A percentile compares a stretch with the other conserved stretches of the same genome.
phyloP scores from a whole-genome alignment of 2,329 filamentous ascomycete genomes.

The Lecanicillium sp. region DNA sequence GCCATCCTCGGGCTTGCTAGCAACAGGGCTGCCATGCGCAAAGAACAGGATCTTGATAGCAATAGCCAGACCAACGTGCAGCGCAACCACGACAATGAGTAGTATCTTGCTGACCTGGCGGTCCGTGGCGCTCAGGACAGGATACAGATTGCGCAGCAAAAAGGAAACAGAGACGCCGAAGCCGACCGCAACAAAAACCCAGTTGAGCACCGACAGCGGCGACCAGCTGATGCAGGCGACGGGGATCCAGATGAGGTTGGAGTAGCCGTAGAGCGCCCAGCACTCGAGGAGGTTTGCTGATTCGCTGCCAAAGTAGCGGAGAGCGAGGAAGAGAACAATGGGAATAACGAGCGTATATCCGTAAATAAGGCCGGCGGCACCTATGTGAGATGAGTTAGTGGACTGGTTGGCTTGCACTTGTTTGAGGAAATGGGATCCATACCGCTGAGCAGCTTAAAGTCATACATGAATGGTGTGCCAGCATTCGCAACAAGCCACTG shows the following conservation, averaged over 20 bases:
- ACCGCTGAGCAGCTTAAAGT: constrained; percentile 84
- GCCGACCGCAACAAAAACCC: constrained; percentile 82
- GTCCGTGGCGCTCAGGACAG: constrained; percentile 87
- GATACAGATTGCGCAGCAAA: constrained; percentile 78
- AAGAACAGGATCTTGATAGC: constrained; percentile 98
- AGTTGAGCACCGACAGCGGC: constrained; percentile 79
- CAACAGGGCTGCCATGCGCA: constrained; percentile 57
- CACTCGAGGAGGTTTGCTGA: constrained; percentile 90
- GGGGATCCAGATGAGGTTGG: constrained; percentile 94
- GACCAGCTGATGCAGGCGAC: constrained; percentile 91
- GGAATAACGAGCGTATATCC: constrained; percentile 89
- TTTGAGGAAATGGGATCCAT: constrained; percentile 16
- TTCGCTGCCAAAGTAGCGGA: constrained; percentile 94
- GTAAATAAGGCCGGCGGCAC: constrained; percentile 86
- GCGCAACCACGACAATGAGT: constrained; percentile 70
- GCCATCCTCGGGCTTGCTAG: constrained; percentile 28
- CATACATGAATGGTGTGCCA: constrained; percentile 76
- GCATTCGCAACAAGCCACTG: constrained; percentile 68
- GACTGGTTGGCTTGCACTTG: constrained; percentile 8
- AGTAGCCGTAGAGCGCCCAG: constrained; percentile 92
- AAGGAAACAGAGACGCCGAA: constrained; percentile 79
- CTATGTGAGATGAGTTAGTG: constrained; percentile 25
- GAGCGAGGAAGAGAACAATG: constrained; percentile 72
- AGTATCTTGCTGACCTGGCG: constrained; percentile 84
- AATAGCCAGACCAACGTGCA: constrained; percentile 85